Evolutionary conservation across 2,329 filamentous ascomycete genomes (phyloP).

Genomic region (Trichoderma endophyticum): DNA sequence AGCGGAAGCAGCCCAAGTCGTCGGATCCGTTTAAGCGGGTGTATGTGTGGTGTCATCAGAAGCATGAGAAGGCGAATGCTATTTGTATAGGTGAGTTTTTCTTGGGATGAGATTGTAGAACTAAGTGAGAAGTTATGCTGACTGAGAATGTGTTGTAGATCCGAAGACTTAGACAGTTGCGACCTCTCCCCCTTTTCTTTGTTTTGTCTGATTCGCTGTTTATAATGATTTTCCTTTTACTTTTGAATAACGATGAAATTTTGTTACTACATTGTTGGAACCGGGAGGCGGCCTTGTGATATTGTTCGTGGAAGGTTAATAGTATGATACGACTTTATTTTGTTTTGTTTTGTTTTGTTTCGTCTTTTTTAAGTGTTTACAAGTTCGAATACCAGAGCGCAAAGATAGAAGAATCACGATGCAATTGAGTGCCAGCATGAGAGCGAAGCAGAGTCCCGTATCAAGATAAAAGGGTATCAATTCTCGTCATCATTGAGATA

Average conservation of each 20-base stretch:
- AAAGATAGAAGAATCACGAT: neutral
- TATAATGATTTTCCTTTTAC: neutral
- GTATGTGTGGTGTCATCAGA: constrained; percentile 27
- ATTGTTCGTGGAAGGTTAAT: neutral
- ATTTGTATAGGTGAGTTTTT: constrained; percentile 1
- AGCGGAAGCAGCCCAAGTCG: constrained; percentile 20
- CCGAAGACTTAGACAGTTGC: neutral
- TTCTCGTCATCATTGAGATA: neutral
- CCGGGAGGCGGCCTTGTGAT: neutral
- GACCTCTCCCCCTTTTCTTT: neutral
- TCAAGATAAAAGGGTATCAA: neutral
- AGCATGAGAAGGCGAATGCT: constrained; percentile 18
- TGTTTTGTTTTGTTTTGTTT: neutral
- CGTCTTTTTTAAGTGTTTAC: neutral
- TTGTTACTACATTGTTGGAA: neutral
- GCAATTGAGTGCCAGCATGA: neutral
- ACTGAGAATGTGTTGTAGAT: neutral
- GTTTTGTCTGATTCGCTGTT: neutral
- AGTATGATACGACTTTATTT: neutral
- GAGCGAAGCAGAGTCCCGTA: neutral
- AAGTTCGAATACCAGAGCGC: neutral
- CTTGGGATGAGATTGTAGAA: neutral
- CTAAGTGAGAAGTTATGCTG: neutral
- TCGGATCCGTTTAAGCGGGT: constrained; percentile 24
- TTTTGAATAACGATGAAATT: neutral